Evolutionary conservation across 2,329 filamentous ascomycete species (phyloP).

Genomic region (Tolypocladium nubicola): DNA sequence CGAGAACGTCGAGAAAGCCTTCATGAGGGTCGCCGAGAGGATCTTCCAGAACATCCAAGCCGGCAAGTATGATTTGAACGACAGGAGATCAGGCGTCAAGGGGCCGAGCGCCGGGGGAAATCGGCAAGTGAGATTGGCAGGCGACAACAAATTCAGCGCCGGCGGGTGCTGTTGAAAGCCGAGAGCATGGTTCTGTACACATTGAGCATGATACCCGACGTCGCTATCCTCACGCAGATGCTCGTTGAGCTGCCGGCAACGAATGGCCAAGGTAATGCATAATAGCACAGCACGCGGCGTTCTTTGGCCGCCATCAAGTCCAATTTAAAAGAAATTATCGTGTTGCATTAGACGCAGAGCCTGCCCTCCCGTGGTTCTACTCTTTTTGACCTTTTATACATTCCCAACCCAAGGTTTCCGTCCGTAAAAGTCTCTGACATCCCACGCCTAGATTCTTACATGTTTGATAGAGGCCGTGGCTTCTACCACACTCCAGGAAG

Average conservation of each 20-base stretch:
- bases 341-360: conserved; percentile 19
- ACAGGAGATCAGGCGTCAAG: conserved; percentile 86
- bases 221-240: not conserved
- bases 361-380: conserved; percentile 9
- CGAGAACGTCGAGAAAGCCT: conserved; percentile 86
- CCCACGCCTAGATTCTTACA: conserved; percentile 7
- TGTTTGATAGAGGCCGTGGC: not conserved
- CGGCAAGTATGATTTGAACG: conserved; percentile 88
- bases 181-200: not conserved
- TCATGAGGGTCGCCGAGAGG: conserved; percentile 84
- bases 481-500: not conserved
- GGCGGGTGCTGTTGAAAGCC: conserved; percentile 36
- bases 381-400: conserved; percentile 10
- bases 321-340: conserved; percentile 10
- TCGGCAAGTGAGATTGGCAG: conserved; percentile 34
- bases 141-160: conserved; percentile 24
- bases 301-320: not conserved
- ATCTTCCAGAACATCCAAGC: conserved; percentile 97
- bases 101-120: conserved; percentile 43
- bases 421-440: conserved; percentile 9
- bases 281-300: not conserved
- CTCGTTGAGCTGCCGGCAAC: not conserved
- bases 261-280: not conserved
- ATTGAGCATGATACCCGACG: conserved; percentile 17
- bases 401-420: conserved; percentile 9